Evolutionary conservation across 306 rosid species (phyloP).

Genomic region (Ormosia semicastrata): DNA sequence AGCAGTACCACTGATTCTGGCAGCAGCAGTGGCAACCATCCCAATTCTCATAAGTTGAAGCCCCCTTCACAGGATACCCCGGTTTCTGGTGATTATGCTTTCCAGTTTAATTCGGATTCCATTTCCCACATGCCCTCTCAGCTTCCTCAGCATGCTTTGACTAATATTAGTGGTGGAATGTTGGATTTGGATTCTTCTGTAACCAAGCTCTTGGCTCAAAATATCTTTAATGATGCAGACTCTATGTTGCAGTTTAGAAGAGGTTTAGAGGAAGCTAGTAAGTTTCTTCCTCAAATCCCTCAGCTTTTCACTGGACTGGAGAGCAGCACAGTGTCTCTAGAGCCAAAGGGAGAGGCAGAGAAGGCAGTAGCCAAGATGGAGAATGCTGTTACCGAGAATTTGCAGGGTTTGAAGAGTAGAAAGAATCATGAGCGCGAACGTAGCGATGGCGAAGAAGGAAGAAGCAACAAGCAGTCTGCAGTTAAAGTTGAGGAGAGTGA

Average conservation of each 20-base stretch:
- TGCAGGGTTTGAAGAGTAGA: constrained; percentile 38
- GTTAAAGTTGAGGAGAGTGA: constrained; percentile 48
- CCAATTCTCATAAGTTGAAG: constrained; percentile 33
- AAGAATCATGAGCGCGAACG: constrained; percentile 49
- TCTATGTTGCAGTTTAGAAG: constrained; percentile 66
- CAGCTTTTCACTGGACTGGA: constrained; percentile 49
- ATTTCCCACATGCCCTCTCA: constrained; percentile 27
- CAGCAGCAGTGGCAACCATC: not conserved
- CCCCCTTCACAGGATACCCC: constrained; percentile 36
- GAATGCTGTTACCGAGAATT: constrained; percentile 40
- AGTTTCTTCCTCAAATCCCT: constrained; percentile 66
- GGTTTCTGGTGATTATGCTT: constrained; percentile 25
- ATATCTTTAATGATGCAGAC: constrained; percentile 57
- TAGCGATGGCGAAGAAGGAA: constrained; percentile 34
- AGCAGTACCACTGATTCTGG: constrained; percentile 15
- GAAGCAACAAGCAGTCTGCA: constrained; percentile 55
- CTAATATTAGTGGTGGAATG: constrained; percentile 34
- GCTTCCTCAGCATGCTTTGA: constrained; percentile 20
- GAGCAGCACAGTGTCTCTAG: constrained; percentile 10
- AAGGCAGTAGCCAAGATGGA: constrained; percentile 16
- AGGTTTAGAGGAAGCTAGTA: constrained; percentile 90
- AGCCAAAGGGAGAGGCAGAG: constrained; percentile 21
- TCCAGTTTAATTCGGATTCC: constrained; percentile 22
- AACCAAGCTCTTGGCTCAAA: constrained; percentile 57
- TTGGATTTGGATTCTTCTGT: constrained; percentile 43